Evolutionary conservation across 2,329 filamentous ascomycete species (phyloP).

Genomic region (Penicillium nordicum): DNA sequence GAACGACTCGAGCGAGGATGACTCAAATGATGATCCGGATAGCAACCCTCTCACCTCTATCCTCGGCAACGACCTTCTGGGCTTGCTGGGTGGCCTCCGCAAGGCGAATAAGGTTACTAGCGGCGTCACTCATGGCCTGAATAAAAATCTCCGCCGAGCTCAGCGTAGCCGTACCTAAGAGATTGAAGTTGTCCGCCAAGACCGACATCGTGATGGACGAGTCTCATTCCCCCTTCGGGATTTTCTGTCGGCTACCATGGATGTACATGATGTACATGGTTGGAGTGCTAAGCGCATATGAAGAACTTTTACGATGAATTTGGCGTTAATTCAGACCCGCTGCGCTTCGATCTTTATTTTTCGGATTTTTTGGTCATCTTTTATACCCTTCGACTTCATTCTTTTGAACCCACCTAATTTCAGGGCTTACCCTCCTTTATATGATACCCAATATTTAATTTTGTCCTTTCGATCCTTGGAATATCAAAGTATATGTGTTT

Average conservation of each 20-base stretch:
- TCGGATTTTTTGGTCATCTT: background rate
- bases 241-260: background rate
- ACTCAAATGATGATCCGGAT: too few relatives aligned
- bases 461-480: background rate
- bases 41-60: background rate
- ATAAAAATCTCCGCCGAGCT: background rate
- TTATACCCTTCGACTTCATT: background rate
- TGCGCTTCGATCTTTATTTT: background rate
- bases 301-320: background rate
- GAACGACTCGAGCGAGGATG: background rate
- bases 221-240: background rate
- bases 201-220: rapidly evolving
- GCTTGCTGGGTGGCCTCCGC: background rate
- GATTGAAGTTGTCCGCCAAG: too few relatives aligned
- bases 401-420: background rate
- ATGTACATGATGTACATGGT: background rate
- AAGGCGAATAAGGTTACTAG: background rate
- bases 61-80: constrained; percentile 2
- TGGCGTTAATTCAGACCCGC: background rate
- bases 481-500: too few relatives aligned
- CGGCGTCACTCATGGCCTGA: background rate
- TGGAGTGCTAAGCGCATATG: background rate
- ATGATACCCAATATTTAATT: constrained; percentile 4
- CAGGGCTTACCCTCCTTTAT: background rate
- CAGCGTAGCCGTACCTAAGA: background rate